phyloP scores from a whole-genome alignment of 1,284 basidiomycete species.

The Rhodotorula sp. region DNA sequence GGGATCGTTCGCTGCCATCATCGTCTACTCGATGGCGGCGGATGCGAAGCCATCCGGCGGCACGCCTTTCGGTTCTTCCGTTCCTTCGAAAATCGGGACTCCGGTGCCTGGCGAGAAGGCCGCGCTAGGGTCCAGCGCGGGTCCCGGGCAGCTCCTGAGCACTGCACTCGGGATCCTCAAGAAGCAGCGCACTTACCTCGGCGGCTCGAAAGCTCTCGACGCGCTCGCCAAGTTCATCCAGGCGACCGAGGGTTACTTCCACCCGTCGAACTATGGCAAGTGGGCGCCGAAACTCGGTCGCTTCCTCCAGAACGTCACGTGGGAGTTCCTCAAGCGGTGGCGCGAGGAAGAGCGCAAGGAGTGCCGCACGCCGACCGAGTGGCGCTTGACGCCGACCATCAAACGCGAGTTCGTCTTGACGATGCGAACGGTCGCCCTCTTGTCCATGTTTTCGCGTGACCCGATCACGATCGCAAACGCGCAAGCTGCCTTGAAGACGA shows the following conservation, averaged over 20 bases:
- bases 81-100: slow-evolving; percentile 52
- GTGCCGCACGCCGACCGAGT: slow-evolving; percentile 74
- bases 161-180: slow-evolving; percentile 15
- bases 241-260: slow-evolving; percentile 89
- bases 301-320: slow-evolving; percentile 75
- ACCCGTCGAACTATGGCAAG: slow-evolving; percentile 56
- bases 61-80: slow-evolving; percentile 52
- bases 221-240: slow-evolving; percentile 84
- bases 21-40: slow-evolving; percentile 86
- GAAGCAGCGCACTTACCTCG: slow-evolving; percentile 59
- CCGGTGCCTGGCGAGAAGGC: slow-evolving; percentile 16
- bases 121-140: not conserved
- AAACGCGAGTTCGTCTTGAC: slow-evolving; percentile 77
- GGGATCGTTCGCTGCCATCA: slow-evolving; percentile 73
- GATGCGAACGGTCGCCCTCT: slow-evolving; percentile 80
- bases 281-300: slow-evolving; percentile 62
- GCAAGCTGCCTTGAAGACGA: slow-evolving; percentile 63
- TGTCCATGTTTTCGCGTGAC: slow-evolving; percentile 91
- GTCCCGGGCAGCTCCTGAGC: slow-evolving; percentile 14
- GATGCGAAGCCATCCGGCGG: slow-evolving; percentile 61
- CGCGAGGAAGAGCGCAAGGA: slow-evolving; percentile 73
- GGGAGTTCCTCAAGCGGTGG: slow-evolving; percentile 79
- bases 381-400: slow-evolving; percentile 78
- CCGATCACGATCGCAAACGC: slow-evolving; percentile 54
- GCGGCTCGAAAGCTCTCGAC: slow-evolving; percentile 84